These are phyloP conservation scores for Coemansia sp. DNA, from an alignment of 192 early-diverging fungal genomes.

Conservation along the genomic window DNA sequence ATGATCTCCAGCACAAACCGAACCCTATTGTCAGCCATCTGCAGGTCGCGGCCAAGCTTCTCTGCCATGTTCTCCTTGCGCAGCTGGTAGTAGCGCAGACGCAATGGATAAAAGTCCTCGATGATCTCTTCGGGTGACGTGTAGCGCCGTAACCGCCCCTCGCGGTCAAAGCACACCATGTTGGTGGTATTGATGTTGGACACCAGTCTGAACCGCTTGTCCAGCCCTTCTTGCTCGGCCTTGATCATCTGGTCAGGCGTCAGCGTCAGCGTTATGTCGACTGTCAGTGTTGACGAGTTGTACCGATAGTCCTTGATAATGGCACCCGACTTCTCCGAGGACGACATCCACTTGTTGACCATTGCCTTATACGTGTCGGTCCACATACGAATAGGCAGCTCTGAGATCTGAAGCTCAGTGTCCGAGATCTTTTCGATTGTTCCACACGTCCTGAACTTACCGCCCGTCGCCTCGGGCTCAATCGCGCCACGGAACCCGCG, in stretches of 20 bases:
- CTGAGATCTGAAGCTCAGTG: conserved; percentile 79
- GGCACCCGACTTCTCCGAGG: conserved; percentile 69
- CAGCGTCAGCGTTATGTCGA: conserved; percentile 49
- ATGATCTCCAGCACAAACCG: conserved; percentile 92
- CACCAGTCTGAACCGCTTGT: conserved; percentile 78
- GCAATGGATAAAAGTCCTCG: conserved; percentile 83
- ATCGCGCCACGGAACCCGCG: conserved; percentile 87
- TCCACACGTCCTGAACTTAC: conserved; percentile 71
- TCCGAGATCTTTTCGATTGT: conserved; percentile 68
- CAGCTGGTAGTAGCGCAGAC: conserved; percentile 81
- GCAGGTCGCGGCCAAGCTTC: conserved; percentile 65
- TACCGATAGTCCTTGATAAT: conserved; percentile 64
- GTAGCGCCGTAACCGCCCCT: conserved; percentile 85
- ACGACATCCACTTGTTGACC: conserved; percentile 72
- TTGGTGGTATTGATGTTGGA: conserved; percentile 77
- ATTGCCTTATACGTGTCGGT: conserved; percentile 84
- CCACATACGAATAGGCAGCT: conserved; percentile 88
- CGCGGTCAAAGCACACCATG: conserved; percentile 91
- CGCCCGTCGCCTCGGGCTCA: conserved; percentile 47
- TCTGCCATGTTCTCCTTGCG: conserved; percentile 77
- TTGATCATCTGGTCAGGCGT: conserved; percentile 66
- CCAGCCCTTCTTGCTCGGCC: conserved; percentile 76
- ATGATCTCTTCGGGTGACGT: conserved; percentile 74
- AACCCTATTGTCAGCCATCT: conserved; percentile 76
- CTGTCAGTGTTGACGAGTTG: conserved; percentile 51